phyloP scores from a whole-genome alignment of 805 yeast genomes.

The Pichia manshurica region DNA sequence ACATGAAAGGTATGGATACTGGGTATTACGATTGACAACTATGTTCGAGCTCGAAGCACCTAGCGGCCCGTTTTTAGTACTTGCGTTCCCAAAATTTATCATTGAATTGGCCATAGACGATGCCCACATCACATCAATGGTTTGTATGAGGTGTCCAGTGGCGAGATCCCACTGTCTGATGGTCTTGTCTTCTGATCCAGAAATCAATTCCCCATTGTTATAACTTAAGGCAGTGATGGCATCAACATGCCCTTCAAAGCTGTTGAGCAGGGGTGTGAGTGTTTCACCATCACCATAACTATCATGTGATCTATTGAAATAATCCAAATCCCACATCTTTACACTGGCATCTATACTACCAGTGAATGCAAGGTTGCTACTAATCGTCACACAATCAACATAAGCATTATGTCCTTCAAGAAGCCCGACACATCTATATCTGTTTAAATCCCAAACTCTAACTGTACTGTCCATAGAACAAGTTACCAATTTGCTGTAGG shows the following conservation, averaged over 20 bases:
- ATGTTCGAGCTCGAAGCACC: neutral
- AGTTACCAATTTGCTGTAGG: conserved; percentile 71
- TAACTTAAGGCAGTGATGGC: conserved; percentile 59
- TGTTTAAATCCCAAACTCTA: conserved; percentile 76
- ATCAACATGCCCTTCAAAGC: conserved; percentile 61
- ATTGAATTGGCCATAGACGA: conserved; percentile 30
- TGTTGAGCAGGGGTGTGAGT: conserved; percentile 34
- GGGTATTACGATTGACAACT: conserved; percentile 11
- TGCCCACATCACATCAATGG: conserved; percentile 65
- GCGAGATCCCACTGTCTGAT: conserved; percentile 70
- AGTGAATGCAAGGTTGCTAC: conserved; percentile 37
- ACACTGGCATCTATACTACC: conserved; percentile 63
- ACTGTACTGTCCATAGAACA: conserved; percentile 75
- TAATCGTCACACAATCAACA: conserved; percentile 55
- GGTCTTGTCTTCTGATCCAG: conserved; percentile 68
- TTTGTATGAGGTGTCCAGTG: conserved; percentile 62
- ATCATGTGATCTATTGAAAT: conserved; percentile 11
- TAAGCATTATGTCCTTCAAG: conserved; percentile 58
- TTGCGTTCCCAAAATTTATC: conserved; percentile 10
- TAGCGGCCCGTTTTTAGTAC: conserved; percentile 9
- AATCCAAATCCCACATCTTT: conserved; percentile 51
- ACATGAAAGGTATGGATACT: conserved; percentile 51
- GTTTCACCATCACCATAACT: conserved; percentile 4
- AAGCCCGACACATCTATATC: conserved; percentile 43
- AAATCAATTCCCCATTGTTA: conserved; percentile 47